Evolutionary conservation across 1,139 yeast species (phyloP).

Genomic region (Taphrina pruni): DNA sequence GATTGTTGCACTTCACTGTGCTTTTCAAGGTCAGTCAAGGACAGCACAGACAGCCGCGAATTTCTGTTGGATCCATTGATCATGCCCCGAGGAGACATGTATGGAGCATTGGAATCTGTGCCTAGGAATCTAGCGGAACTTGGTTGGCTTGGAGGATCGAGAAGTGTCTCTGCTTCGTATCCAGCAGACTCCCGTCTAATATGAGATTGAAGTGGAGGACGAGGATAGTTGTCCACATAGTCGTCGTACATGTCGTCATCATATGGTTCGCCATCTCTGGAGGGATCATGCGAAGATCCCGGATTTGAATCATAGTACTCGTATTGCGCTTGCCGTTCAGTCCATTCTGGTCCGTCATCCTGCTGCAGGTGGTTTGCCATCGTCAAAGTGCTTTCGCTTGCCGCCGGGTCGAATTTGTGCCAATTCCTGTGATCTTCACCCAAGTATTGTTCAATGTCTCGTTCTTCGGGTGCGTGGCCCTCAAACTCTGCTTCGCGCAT

Average conservation of each 20-base stretch:
- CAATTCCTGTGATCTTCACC: slow-evolving; percentile 14
- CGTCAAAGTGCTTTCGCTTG: slow-evolving; percentile 5
- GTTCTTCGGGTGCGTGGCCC: slow-evolving; percentile 24
- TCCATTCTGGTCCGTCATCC: slow-evolving; percentile 6
- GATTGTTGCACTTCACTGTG: slow-evolving; percentile 31
- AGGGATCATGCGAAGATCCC: background rate
- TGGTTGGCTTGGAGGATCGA: background rate
- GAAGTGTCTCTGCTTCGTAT: slow-evolving; percentile 7
- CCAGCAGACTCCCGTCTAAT: slow-evolving; percentile 7
- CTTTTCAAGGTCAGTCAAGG: slow-evolving; percentile 27
- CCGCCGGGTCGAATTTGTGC: slow-evolving; percentile 5
- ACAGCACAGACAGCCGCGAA: slow-evolving; percentile 25
- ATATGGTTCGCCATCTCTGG: slow-evolving; percentile 4
- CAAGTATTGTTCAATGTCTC: slow-evolving; percentile 24
- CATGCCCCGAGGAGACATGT: slow-evolving; percentile 16
- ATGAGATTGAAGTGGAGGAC: slow-evolving; percentile 4
- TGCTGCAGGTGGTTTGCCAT: slow-evolving; percentile 19
- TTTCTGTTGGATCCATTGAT: slow-evolving; percentile 16
- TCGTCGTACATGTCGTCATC: slow-evolving; percentile 12
- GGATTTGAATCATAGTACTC: slow-evolving; percentile 15
- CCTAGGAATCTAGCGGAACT: background rate
- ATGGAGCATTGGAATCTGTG: slow-evolving; percentile 9
- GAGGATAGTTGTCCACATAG: slow-evolving; percentile 14
- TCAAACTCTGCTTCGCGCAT: slow-evolving; percentile 13
- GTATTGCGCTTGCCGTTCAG: slow-evolving; percentile 4